phyloP scores from a whole-genome alignment of 2,329 filamentous ascomycete genomes.

The Fusarium ambrosium region DNA sequence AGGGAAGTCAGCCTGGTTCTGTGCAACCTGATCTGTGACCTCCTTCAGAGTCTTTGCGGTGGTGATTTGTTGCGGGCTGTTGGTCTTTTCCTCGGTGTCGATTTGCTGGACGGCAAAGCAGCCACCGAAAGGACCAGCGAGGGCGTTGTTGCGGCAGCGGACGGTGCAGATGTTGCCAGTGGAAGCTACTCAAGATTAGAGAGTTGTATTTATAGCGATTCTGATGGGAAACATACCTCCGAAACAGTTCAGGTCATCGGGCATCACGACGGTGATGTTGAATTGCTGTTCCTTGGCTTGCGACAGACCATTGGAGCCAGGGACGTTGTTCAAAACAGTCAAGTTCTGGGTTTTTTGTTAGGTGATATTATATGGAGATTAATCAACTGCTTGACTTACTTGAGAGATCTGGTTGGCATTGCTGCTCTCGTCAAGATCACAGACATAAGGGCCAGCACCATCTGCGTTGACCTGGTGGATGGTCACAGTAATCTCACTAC shows the following conservation, averaged over 20 bases:
- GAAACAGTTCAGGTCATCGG: conserved; percentile 61
- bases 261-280: conserved; percentile 68
- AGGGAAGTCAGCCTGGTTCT: conserved; percentile 65
- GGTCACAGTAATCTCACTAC: conserved; percentile 66
- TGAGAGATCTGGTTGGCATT: conserved; percentile 51
- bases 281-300: conserved; percentile 69
- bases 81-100: conserved; percentile 57
- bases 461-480: conserved; percentile 77
- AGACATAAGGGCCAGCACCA: conserved; percentile 71
- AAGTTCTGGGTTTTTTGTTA: conserved; percentile 49
- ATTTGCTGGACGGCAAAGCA: conserved; percentile 71
- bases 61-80: conserved; percentile 60
- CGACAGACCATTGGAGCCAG: conserved; percentile 69
- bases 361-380: accelerated
- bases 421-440: conserved; percentile 65
- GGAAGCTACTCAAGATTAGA: conserved; percentile 54
- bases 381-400: neutral
- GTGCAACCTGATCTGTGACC: conserved; percentile 62
- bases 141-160: conserved; percentile 70
- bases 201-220: accelerated
- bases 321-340: conserved; percentile 70
- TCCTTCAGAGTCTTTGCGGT: conserved; percentile 61
- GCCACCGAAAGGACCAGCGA: conserved; percentile 69
- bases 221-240: conserved; percentile 58
- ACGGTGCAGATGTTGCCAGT: conserved; percentile 72